Conservation (phyloP, 2,329 filamentous ascomycete genomes). For the Cladorrhinum sp. region DNA sequence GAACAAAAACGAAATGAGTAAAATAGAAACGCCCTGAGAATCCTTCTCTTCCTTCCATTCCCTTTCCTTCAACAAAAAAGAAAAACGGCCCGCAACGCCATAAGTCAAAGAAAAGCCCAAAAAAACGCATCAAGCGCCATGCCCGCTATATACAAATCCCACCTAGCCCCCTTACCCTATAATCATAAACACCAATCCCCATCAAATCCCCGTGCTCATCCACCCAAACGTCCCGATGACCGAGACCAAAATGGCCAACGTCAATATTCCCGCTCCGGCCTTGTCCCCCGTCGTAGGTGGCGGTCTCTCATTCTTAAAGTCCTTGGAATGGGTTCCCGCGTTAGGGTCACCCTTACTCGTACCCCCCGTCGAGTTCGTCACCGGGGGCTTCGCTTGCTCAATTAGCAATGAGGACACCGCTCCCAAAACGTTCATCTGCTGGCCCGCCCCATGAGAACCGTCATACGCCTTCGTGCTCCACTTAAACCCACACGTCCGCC, state of each 20-base stretch:
- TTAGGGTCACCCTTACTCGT: slow-evolving; percentile 44
- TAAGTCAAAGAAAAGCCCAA: neutral
- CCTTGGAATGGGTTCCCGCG: slow-evolving; percentile 36
- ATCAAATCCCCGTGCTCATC: slow-evolving; percentile 41
- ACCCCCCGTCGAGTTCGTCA: slow-evolving; percentile 50
- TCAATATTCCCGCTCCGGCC: slow-evolving; percentile 49
- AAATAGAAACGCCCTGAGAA: neutral
- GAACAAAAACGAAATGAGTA: neutral
- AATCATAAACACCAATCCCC: neutral
- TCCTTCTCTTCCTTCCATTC: neutral
- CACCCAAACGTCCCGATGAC: slow-evolving; percentile 46
- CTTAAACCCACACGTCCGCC: slow-evolving; percentile 61
- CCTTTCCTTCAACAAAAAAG: slow-evolving; percentile 1
- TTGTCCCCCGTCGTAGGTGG: slow-evolving; percentile 44
- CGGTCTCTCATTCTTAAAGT: slow-evolving; percentile 28
- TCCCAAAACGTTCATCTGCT: slow-evolving; percentile 57
- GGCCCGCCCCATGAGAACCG: slow-evolving; percentile 55
- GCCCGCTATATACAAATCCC: neutral
- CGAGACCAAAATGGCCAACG: slow-evolving; percentile 41
- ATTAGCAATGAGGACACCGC: slow-evolving; percentile 52
- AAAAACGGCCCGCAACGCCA: slow-evolving; percentile 4
- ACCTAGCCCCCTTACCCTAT: neutral
- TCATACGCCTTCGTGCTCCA: slow-evolving; percentile 56
- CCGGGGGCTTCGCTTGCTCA: slow-evolving; percentile 37
- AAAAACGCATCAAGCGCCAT: neutral